A percentile compares a stretch with the other conserved stretches of the same genome.
Conservation (phyloP, 352 stramenopile species). For the Pythium aristosporum region DNA sequence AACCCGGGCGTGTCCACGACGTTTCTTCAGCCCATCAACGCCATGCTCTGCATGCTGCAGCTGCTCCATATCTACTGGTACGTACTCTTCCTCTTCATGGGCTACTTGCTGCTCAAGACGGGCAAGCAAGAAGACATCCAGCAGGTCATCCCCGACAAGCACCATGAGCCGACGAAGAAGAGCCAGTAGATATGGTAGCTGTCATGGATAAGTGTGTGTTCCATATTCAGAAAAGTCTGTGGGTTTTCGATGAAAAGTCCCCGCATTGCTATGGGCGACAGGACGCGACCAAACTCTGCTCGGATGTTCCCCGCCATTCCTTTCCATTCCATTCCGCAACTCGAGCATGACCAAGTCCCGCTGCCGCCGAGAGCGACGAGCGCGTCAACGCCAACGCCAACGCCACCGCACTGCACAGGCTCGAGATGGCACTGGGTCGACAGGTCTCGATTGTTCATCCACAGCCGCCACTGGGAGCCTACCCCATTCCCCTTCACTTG, state of each 20-base stretch:
- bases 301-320: no score
- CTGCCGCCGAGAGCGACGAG: no score
- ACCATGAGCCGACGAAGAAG: constrained; percentile 16
- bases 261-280: no score
- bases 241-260: no score
- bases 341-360: no score
- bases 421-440: no score
- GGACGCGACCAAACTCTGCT: no score
- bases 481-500: background rate
- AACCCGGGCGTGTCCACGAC: constrained; percentile 32
- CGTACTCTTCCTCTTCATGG: constrained; percentile 44
- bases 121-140: constrained; percentile 49
- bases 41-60: constrained; percentile 43
- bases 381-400: no score
- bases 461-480: no score
- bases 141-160: constrained; percentile 27
- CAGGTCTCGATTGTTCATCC: no score
- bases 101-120: constrained; percentile 41
- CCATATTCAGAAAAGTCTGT: constrained; percentile 3
- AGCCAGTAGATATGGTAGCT: constrained; percentile 19
- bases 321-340: no score
- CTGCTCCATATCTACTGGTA: constrained; percentile 46
- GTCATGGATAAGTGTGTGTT: constrained; percentile 14
- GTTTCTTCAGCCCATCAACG: constrained; percentile 34
- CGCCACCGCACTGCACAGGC: no score